Percentiles rank a stretch among this genome's conserved stretches.
Conservation (phyloP, 345 rosid genomes). For the Turnera subulata region DNA sequence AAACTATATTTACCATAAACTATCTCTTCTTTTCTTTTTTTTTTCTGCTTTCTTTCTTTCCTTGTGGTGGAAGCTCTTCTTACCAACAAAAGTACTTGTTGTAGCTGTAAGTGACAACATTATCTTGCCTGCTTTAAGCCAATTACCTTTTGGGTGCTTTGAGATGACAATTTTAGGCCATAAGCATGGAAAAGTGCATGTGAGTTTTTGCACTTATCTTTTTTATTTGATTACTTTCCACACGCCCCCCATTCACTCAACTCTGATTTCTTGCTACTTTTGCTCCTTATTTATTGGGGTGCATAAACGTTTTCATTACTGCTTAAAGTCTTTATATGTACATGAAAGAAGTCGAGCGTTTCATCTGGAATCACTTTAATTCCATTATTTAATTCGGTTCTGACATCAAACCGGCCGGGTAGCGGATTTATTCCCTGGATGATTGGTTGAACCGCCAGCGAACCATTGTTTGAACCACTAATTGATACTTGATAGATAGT, state of each 20-base stretch:
- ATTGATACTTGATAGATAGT: too few species aligned
- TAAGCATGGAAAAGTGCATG: neutral
- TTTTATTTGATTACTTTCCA: neutral
- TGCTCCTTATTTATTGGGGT: neutral
- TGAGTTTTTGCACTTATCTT: slow-evolving; percentile 2
- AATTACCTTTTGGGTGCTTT: neutral
- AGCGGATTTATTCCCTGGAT: too few species aligned
- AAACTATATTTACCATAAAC: slow-evolving; percentile 9
- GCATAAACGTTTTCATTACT: neutral
- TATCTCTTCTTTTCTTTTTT: neutral
- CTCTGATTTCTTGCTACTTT: neutral
- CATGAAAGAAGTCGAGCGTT: neutral
- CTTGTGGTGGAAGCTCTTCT: neutral
- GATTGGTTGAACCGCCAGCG: too few species aligned
- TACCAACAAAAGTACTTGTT: neutral
- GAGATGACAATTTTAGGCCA: neutral
- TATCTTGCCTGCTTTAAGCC: neutral
- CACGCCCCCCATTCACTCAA: neutral
- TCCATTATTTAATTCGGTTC: neutral
- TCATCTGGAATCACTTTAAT: neutral
- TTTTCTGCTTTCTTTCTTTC: neutral
- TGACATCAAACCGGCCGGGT: too few species aligned
- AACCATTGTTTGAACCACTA: too few species aligned
- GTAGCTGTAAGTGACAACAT: neutral
- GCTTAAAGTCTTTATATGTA: neutral